These are phyloP conservation scores for Phellinidium pouzarii DNA, from an alignment of 1,284 basidiomycete genomes.

Conservation along the genomic window DNA sequence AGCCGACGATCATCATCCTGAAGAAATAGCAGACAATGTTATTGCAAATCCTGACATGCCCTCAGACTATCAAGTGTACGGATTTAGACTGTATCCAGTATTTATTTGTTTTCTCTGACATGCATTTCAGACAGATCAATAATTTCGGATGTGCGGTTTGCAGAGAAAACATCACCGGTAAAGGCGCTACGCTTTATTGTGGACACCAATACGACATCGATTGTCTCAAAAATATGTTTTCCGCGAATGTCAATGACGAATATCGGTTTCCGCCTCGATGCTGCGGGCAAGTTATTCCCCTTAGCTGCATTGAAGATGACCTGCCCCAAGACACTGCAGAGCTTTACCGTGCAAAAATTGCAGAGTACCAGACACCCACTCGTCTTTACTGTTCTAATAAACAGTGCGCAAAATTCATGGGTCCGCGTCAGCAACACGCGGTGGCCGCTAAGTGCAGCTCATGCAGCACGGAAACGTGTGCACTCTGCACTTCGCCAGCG, in stretches of 20 bases:
- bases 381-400: slow-evolving; percentile 39
- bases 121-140: neutral
- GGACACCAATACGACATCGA: slow-evolving; percentile 34
- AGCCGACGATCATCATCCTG: too few relatives aligned
- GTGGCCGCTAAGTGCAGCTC: slow-evolving; percentile 36
- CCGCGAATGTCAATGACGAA: slow-evolving; percentile 34
- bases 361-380: slow-evolving; percentile 32
- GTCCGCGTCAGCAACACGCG: slow-evolving; percentile 34
- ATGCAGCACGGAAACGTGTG: slow-evolving; percentile 18
- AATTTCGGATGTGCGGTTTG: slow-evolving; percentile 33
- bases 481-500: slow-evolving; percentile 20
- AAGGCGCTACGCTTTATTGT: slow-evolving; percentile 31
- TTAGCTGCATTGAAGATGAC: slow-evolving; percentile 26
- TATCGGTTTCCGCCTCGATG: slow-evolving; percentile 41
- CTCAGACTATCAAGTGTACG: too few relatives aligned
- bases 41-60: too few relatives aligned
- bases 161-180: slow-evolving; percentile 28
- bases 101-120: neutral
- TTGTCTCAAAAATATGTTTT: slow-evolving; percentile 35
- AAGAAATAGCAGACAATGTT: too few relatives aligned
- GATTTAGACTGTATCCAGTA: too few relatives aligned
- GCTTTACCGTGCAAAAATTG: slow-evolving; percentile 27
- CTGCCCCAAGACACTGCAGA: slow-evolving; percentile 24
- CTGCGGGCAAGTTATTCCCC: slow-evolving; percentile 32
- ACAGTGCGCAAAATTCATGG: slow-evolving; percentile 48